A percentile compares a stretch with the other conserved stretches of the same genome.
Conservation (phyloP, 108 stramenopile genomes). For the Cyclotella sp. region DNA sequence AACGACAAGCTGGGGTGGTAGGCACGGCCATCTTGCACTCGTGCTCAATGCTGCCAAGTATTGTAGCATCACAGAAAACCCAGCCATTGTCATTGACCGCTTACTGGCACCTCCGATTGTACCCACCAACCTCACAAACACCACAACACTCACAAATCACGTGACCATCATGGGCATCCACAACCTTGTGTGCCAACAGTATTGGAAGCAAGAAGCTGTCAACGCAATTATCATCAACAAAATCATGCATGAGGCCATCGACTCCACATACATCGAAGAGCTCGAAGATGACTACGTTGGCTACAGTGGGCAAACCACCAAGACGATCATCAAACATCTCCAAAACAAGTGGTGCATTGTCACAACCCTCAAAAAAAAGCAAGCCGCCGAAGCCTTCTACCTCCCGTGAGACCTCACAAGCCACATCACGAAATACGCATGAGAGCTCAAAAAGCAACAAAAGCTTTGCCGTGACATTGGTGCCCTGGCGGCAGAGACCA, state of each 20-base stretch:
- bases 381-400: neutral
- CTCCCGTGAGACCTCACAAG: neutral
- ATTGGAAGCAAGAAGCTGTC: too few relatives aligned
- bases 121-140: too few relatives aligned
- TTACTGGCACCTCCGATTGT: too few relatives aligned
- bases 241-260: neutral
- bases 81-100: too few relatives aligned
- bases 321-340: constrained; percentile 5
- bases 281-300: constrained; percentile 9
- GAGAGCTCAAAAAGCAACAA: neutral
- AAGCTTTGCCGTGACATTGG: neutral
- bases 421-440: neutral
- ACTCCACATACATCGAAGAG: neutral
- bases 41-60: too few relatives aligned
- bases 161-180: too few relatives aligned
- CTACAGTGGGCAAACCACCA: neutral
- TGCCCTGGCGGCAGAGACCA: too few relatives aligned
- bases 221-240: too few relatives aligned
- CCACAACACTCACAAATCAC: too few relatives aligned
- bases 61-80: too few relatives aligned
- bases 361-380: neutral
- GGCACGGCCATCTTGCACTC: too few relatives aligned
- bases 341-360: neutral
- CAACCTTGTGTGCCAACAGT: too few relatives aligned
- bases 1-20: neutral